Evolutionary conservation across 345 rosid species (phyloP).

Genomic region (Trapa bicornis): DNA sequence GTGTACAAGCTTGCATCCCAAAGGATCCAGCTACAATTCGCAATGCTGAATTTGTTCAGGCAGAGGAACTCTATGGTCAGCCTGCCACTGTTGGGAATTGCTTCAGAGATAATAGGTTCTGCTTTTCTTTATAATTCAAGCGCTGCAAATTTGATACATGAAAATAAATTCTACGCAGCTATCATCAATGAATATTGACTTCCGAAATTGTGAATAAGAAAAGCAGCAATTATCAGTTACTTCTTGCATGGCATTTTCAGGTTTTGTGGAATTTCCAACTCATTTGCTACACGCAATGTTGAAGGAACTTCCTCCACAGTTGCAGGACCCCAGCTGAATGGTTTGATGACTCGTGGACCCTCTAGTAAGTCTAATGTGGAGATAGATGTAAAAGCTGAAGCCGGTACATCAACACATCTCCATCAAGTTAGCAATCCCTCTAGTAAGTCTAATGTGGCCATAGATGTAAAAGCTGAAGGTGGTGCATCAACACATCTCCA

Average conservation of each 20-base stretch:
- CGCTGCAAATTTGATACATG: background rate
- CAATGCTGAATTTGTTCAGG: constrained; percentile 82
- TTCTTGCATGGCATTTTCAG: constrained; percentile 25
- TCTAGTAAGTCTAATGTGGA: constrained; percentile 16
- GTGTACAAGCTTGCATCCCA: constrained; percentile 75
- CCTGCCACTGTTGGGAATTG: constrained; percentile 48
- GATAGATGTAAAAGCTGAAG: constrained; percentile 31
- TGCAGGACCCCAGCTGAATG: constrained; percentile 24
- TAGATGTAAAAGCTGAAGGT: constrained; percentile 30
- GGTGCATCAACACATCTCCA: constrained; percentile 18
- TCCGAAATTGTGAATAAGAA: background rate
- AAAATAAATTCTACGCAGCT: background rate
- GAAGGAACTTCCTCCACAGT: constrained; percentile 26
- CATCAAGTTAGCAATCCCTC: constrained; percentile 25
- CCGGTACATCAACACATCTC: constrained; percentile 16
- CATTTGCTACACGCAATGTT: constrained; percentile 44
- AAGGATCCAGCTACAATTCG: constrained; percentile 71
- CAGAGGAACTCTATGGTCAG: constrained; percentile 73
- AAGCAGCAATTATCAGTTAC: background rate
- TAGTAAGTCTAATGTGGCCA: constrained; percentile 17
- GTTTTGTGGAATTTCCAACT: constrained; percentile 65
- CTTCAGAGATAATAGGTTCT: constrained; percentile 79
- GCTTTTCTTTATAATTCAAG: background rate
- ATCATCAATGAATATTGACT: background rate
- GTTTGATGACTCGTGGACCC: constrained; percentile 19